Evolutionary conservation across 129 eudicot genomes (phyloP).

Genomic region (Flaveria sonorensis): DNA sequence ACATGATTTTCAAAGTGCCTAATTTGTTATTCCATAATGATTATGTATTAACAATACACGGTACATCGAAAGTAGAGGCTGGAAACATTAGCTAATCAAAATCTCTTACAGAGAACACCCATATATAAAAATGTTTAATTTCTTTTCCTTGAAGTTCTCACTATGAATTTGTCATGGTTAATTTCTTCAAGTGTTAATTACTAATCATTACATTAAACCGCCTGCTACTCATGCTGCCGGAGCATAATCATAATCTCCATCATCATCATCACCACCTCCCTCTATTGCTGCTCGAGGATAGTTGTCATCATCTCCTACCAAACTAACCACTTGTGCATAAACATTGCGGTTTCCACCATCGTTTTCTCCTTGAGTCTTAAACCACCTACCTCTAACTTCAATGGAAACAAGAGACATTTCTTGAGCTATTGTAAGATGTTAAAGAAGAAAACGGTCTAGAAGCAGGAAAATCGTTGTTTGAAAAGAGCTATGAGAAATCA

Average conservation of each 20-base stretch:
- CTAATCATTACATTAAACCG: not conserved
- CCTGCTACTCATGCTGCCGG: conserved; percentile 36
- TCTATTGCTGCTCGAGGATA: conserved; percentile 27
- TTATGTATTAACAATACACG: too few relatives aligned
- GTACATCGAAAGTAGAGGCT: too few relatives aligned
- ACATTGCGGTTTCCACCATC: conserved; percentile 25
- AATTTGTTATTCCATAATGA: too few relatives aligned
- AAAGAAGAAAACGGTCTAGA: not conserved
- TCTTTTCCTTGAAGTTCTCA: not conserved
- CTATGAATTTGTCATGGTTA: not conserved
- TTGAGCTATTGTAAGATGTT: not conserved
- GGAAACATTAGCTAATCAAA: too few relatives aligned
- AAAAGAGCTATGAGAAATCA: not conserved
- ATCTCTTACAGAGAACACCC: not conserved
- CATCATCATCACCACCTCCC: conserved; percentile 38
- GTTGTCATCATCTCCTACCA: conserved; percentile 32
- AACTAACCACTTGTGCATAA: conserved; percentile 24
- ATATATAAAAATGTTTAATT: not conserved
- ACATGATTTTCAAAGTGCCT: too few relatives aligned
- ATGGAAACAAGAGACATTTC: conserved; percentile 32
- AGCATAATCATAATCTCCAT: conserved; percentile 43
- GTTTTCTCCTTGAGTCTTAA: conserved; percentile 28
- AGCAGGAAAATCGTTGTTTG: not conserved
- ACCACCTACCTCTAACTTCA: conserved; percentile 22
- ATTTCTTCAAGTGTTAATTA: not conserved